Percentiles rank a stretch among this genome's conserved stretches.
phyloP scores from a whole-genome alignment of 495 filamentous ascomycete genomes.

The Mycothermus thermophilus region DNA sequence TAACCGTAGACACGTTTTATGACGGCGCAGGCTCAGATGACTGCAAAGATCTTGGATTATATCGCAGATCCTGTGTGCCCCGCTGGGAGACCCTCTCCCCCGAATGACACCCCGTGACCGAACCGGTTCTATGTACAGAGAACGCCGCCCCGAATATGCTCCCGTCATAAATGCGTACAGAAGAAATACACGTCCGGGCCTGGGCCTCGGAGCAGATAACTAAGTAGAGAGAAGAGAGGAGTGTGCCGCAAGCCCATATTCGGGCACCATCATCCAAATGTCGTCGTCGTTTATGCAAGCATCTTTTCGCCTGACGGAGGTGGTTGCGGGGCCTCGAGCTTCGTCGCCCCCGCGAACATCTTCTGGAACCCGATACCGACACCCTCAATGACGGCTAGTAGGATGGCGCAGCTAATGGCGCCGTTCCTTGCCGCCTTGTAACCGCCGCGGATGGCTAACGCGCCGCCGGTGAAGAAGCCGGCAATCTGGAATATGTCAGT shows the following conservation, averaged over 20 bases:
- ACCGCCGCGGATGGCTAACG: slow-evolving; percentile 81
- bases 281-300: slow-evolving; percentile 21
- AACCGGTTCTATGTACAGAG: slow-evolving; percentile 28
- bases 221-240: slow-evolving; percentile 25
- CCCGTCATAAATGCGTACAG: slow-evolving; percentile 22
- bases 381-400: slow-evolving; percentile 92
- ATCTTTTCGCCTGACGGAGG: slow-evolving; percentile 23
- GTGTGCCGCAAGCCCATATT: slow-evolving; percentile 11
- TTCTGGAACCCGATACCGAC: slow-evolving; percentile 94
- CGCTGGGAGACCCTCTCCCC: too few relatives aligned
- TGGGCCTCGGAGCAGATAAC: slow-evolving; percentile 9
- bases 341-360: slow-evolving; percentile 87
- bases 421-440: slow-evolving; percentile 79
- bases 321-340: slow-evolving; percentile 48
- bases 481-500: slow-evolving; percentile 39
- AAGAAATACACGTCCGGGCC: slow-evolving; percentile 19
- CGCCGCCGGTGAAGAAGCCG: slow-evolving; percentile 91
- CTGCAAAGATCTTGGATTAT: too few relatives aligned
- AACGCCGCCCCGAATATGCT: slow-evolving; percentile 23
- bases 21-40: too few relatives aligned
- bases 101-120: too few relatives aligned
- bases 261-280: background rate
- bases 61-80: too few relatives aligned
- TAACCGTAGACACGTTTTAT: too few relatives aligned
- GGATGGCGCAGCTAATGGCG: slow-evolving; percentile 85